These are phyloP conservation scores for Phytophthora citrophthora DNA, from an alignment of 352 stramenopile species.

Conservation along the genomic window DNA sequence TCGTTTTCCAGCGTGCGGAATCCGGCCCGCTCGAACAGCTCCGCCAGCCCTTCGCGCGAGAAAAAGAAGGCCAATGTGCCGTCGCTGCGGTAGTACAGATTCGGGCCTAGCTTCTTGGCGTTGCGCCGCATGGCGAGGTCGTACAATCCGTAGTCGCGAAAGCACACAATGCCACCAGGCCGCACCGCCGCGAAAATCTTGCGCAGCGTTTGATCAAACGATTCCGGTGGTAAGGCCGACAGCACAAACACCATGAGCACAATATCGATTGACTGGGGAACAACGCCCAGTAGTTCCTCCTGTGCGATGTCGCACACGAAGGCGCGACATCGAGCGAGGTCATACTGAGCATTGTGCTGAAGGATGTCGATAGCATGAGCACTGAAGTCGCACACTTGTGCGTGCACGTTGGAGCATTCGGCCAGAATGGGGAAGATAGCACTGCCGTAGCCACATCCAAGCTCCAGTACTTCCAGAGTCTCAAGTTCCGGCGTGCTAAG, in stretches of 20 bases:
- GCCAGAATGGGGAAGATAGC: conserved; percentile 86
- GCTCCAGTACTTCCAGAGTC: conserved; percentile 66
- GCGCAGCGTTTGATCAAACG: conserved; percentile 53
- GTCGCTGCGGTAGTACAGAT: conserved; percentile 80
- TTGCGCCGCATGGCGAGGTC: conserved; percentile 88
- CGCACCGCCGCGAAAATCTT: conserved; percentile 64
- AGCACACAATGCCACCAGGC: conserved; percentile 79
- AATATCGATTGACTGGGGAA: conserved; percentile 65
- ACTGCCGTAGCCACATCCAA: conserved; percentile 89
- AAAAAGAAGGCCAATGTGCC: conserved; percentile 84
- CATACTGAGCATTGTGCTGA: conserved; percentile 53
- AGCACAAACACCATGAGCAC: conserved; percentile 88
- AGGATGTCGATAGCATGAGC: conserved; percentile 79
- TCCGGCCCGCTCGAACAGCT: conserved; percentile 51
- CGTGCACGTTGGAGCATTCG: conserved; percentile 64
- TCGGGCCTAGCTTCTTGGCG: conserved; percentile 60
- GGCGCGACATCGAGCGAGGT: conserved; percentile 58
- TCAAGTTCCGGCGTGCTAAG: conserved; percentile 45
- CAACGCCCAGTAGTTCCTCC: conserved; percentile 53
- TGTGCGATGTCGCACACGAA: conserved; percentile 79
- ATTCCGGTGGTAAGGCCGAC: conserved; percentile 69
- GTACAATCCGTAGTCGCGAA: conserved; percentile 89
- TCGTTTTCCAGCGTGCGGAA: conserved; percentile 69
- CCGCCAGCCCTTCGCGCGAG: conserved; percentile 57
- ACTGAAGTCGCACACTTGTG: conserved; percentile 86